phyloP scores from a whole-genome alignment of 805 yeast species.

The Starmerella tilneyi region DNA sequence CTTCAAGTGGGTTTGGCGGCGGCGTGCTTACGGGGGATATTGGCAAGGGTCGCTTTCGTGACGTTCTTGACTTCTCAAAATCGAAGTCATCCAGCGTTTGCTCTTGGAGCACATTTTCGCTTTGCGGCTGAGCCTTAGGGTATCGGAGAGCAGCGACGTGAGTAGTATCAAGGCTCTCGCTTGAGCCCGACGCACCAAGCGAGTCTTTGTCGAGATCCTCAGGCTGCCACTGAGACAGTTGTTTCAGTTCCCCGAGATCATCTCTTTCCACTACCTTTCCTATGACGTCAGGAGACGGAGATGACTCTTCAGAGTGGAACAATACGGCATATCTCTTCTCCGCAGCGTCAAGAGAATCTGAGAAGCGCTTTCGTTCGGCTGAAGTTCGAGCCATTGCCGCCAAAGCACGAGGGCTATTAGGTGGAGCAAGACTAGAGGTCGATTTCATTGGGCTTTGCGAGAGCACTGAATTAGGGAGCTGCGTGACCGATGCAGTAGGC shows the following conservation, averaged over 20 bases:
- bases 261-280: not conserved
- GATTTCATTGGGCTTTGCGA: constrained; percentile 2
- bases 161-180: not conserved
- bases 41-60: constrained; percentile 8
- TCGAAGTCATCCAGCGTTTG: constrained; percentile 6
- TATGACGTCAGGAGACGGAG: not conserved
- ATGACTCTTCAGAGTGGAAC: not conserved
- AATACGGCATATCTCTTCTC: not conserved
- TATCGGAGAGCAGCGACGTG: not conserved
- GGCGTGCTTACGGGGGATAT: constrained; percentile 7
- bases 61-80: not conserved
- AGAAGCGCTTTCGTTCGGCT: not conserved
- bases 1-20: not conserved
- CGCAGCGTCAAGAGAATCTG: not conserved
- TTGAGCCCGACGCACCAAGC: not conserved
- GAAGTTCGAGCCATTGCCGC: constrained; percentile 4
- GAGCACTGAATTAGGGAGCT: not conserved
- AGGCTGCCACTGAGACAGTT: not conserved
- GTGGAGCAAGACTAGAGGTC: constrained; percentile 1
- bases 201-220: constrained; percentile 2
- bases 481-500: not conserved
- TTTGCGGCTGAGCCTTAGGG: not conserved
- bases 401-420: constrained; percentile 6
- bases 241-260: not conserved
- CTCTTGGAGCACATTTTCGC: not conserved